phyloP scores from a whole-genome alignment of 805 yeast species.

The Yarrowia deformans region DNA sequence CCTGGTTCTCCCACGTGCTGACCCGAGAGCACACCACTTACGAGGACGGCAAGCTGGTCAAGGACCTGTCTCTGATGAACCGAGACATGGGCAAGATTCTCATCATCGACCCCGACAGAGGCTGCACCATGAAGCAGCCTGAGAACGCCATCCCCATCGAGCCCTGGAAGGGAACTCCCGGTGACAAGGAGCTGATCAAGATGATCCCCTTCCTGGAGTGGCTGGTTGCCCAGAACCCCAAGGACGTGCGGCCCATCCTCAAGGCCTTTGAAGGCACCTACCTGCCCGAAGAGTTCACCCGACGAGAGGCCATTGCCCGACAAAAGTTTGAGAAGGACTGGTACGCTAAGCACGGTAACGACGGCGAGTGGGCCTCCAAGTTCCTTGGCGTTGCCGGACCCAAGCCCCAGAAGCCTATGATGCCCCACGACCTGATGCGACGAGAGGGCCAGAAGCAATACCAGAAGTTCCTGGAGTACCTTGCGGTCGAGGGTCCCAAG shows the following conservation, averaged over 20 bases:
- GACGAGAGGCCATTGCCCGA: slow-evolving; percentile 79
- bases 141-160: slow-evolving; percentile 88
- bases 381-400: slow-evolving; percentile 69
- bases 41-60: slow-evolving; percentile 86
- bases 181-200: slow-evolving; percentile 74
- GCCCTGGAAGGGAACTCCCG: slow-evolving; percentile 87
- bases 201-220: slow-evolving; percentile 94
- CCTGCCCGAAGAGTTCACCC: slow-evolving; percentile 79
- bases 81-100: slow-evolving; percentile 86
- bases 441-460: slow-evolving; percentile 93
- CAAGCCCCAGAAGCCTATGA: slow-evolving; percentile 62
- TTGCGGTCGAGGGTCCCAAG: slow-evolving; percentile 78
- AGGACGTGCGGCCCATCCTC: slow-evolving; percentile 90
- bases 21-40: slow-evolving; percentile 91
- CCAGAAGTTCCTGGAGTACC: slow-evolving; percentile 77
- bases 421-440: slow-evolving; percentile 88
- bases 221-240: slow-evolving; percentile 83
- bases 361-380: slow-evolving; percentile 62
- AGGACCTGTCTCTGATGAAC: slow-evolving; percentile 88
- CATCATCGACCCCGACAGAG: slow-evolving; percentile 78
- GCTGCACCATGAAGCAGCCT: slow-evolving; percentile 80
- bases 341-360: slow-evolving; percentile 56
- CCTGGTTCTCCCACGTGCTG: slow-evolving; percentile 83
- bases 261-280: slow-evolving; percentile 71
- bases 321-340: slow-evolving; percentile 58